Percentiles rank a stretch among this genome's conserved stretches.
Evolutionary conservation across 805 yeast genomes (phyloP).

Genomic region (Candida anglica): DNA sequence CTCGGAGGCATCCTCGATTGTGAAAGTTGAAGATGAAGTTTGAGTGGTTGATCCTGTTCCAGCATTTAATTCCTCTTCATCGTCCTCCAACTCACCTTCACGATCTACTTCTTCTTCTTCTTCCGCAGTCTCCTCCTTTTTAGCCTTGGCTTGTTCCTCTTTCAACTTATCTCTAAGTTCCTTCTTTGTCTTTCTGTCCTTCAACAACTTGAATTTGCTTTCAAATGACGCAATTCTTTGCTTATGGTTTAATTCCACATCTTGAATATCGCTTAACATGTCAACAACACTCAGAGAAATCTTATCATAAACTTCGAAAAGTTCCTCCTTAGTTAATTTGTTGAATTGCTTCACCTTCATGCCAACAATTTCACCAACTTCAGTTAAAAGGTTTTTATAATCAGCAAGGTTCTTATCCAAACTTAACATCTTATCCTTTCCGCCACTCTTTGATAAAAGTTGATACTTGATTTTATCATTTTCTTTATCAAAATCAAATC

Average conservation of each 20-base stretch:
- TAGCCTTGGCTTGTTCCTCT: constrained; percentile 17
- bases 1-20: constrained; percentile 12
- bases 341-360: constrained; percentile 16
- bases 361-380: constrained; percentile 19
- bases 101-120: constrained; percentile 8
- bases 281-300: constrained; percentile 21
- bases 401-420: constrained; percentile 22
- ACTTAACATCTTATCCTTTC: constrained; percentile 17
- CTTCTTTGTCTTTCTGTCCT: constrained; percentile 27
- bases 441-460: constrained; percentile 13
- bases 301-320: constrained; percentile 22
- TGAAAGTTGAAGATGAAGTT: constrained; percentile 3
- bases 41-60: no score
- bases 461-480: constrained; percentile 39
- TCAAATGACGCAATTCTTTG: constrained; percentile 24
- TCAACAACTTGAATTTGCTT: constrained; percentile 21
- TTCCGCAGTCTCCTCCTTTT: constrained; percentile 10
- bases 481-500: constrained; percentile 51
- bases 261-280: constrained; percentile 26
- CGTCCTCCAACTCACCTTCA: no score
- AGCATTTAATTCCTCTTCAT: no score
- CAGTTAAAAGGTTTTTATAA: constrained; percentile 25
- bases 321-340: constrained; percentile 16
- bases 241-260: constrained; percentile 25
- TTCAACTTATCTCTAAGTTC: constrained; percentile 30